These are phyloP conservation scores for Saturnispora gosingensis DNA, from an alignment of 805 yeast genomes.

Conservation along the genomic window DNA sequence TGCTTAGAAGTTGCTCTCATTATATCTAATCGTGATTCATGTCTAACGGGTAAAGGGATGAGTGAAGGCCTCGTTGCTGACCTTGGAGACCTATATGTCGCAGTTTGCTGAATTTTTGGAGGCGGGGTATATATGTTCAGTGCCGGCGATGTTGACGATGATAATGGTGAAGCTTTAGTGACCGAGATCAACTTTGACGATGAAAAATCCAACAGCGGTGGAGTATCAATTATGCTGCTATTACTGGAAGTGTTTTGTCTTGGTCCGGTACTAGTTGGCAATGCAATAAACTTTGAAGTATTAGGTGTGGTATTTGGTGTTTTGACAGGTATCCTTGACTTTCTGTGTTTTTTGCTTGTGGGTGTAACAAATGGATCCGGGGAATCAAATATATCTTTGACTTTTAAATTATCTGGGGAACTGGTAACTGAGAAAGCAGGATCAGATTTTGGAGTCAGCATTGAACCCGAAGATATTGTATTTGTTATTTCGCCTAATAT, in stretches of 20 bases:
- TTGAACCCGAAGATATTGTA: constrained; percentile 15
- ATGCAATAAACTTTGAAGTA: constrained; percentile 1
- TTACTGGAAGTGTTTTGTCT: neutral
- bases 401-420: constrained; percentile 11
- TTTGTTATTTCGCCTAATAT: constrained; percentile 13
- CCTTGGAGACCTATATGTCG: neutral
- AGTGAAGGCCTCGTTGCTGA: constrained; percentile 6
- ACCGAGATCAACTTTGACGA: neutral
- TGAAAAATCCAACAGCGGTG: neutral
- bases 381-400: constrained; percentile 10
- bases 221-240: neutral
- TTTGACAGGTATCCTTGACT: constrained; percentile 9
- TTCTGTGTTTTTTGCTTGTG: constrained; percentile 12
- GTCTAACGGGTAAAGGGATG: constrained; percentile 24
- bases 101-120: neutral
- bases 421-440: constrained; percentile 1
- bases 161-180: too few species aligned
- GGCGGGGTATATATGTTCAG: neutral
- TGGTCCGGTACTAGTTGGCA: constrained; percentile 15
- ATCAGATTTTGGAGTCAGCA: constrained; percentile 13
- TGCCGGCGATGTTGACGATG: neutral
- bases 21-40: constrained; percentile 19
- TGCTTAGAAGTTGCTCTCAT: constrained; percentile 12
- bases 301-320: constrained; percentile 13
- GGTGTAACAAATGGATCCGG: constrained; percentile 28